Base-by-base conservation (phyloP, 148 eudicot species). In the Heliamphora exappendiculata region DNA sequence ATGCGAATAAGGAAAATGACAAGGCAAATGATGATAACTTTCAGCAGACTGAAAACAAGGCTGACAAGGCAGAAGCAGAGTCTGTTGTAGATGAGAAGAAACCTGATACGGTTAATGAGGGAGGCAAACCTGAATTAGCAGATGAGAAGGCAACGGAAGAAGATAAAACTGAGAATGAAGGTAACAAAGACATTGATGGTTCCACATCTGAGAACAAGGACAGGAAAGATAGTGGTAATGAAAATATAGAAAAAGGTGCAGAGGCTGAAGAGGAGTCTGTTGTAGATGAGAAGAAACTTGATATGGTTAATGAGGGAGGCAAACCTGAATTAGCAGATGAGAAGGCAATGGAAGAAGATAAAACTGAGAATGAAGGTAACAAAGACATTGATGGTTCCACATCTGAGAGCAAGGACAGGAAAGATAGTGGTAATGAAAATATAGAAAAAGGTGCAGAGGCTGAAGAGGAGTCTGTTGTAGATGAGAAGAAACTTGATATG, bases 191-290 rank as follows among this genome's bases (percentile, higher is more conserved):
- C 62, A 79, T 57, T 29, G 85, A 81, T 39, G 58, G n/a, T n/a
- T n/a, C n/a, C n/a, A n/a, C n/a, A n/a, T n/a, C 65, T 47, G 80
- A 78, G 76, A 72, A 70, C 50, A 79, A 80, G 29, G 82, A 66
- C 11, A 75, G 82, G 68, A 78, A 83, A 78, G 86, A 81, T 34
- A 76, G 69, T 77, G 81, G 64, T 3, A 69, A 59, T 79, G 83
- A 63, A 47, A 83, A 65, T 22, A 37, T 68, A 12, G 85, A 81
- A 65, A 82, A 81, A 75, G 67, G 44, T 57, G 80, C 50, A 50
- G 87, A 85, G 62, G 67, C 58, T 20, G 55, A 45, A 51, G 54
- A 58, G 34, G 78, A 82, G 67, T 29, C 78, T 68, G 57, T 44
- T 66, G 78, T 62, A 51, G 75, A 60, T 20, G 82, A 82, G 70